Base-by-base conservation (phyloP, 352 stramenopile species). In the Thraustochytrium sp. region DNA sequence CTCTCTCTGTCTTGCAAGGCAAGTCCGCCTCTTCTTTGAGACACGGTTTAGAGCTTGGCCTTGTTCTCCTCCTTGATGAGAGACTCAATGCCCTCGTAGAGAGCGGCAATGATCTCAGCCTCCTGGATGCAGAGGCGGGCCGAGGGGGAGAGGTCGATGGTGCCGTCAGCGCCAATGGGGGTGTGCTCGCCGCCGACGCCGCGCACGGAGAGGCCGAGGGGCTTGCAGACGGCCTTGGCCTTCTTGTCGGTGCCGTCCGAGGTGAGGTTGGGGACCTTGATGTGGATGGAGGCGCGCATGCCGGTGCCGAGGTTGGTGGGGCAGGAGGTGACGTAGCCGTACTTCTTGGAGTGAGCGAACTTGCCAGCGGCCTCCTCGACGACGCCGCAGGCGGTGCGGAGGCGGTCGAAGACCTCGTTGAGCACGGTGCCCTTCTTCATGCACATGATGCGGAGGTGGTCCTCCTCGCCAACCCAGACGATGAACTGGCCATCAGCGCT, bases 51-150 rank as follows among this genome's bases (percentile, higher is more conserved):
- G 48, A 80, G 53, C 75, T 84, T 84, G 34, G 93, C 85, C 82
- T 94, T 93, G 82, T 96, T 92, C 87, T 97, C 93, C 89, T 95
- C 92, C 46, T 87, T 88, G 84, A 95, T 94, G 53, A 95, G 89
- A 65, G 92, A 59, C 85, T 93, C 89, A 85, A 96, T 92, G 74
- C 92, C 92, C 74, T 94, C 89, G 85, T 95, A 93, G 86, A 96
- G 93, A 53, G 91, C 93, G 77, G 89, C 89, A 82, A 96, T 92
- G 85, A 96, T 92, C 78, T 96, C 92, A 0, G 88, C 91, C 85
- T 96, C 92, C 56, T 93, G 95, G 85, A 95, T 92, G 76, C 91
- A 92, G 65, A 96, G 92, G 62, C 92, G 90, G 63, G 92, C 89
- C 83, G 92, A 94, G 85, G 94, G 94, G 23, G 92, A 95, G 42